Evolutionary conservation across 1,284 basidiomycete species (phyloP).

Genomic region (Tremellales sp.): DNA sequence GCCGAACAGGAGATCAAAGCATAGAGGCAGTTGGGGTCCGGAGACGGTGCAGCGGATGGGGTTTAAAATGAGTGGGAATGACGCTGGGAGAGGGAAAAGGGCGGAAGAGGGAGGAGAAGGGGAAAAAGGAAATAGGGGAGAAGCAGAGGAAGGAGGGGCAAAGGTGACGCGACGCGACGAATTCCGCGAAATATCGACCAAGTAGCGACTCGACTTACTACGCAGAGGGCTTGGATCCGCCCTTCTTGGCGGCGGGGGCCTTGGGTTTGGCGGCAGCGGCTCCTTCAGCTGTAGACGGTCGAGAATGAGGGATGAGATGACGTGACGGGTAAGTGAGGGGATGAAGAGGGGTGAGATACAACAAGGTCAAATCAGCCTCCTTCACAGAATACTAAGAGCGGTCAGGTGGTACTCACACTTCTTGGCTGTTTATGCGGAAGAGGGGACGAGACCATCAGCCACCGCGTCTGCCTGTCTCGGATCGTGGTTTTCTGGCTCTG

Average conservation of each 20-base stretch:
- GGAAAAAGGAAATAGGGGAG: neutral
- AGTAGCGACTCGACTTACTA: constrained; percentile 30
- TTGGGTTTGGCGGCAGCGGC: constrained; percentile 19
- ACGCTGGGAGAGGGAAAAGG: constrained; percentile 1
- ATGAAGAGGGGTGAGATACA: neutral
- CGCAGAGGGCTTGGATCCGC: constrained; percentile 32
- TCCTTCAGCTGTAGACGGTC: constrained; percentile 11
- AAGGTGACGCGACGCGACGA: neutral
- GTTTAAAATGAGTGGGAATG: neutral
- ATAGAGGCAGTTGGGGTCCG: neutral
- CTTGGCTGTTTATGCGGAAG: constrained; percentile 23
- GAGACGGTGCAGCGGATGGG: neutral
- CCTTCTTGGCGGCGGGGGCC: constrained; percentile 28
- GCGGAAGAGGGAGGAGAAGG: neutral
- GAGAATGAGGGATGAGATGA: constrained; percentile 5
- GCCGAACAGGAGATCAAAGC: neutral
- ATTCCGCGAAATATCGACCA: neutral
- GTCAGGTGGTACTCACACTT: constrained; percentile 27
- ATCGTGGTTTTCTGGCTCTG: neutral
- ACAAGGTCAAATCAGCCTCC: neutral
- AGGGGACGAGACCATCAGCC: constrained; percentile 14
- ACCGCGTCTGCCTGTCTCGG: constrained; percentile 11
- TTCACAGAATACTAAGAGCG: neutral
- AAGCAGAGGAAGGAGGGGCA: constrained; percentile 1
- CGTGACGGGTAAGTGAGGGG: constrained; percentile 6